A percentile compares a stretch with the other conserved stretches of the same genome.
Evolutionary conservation across 257 asterid species (phyloP).

Genomic region (Primulina tabacum): DNA sequence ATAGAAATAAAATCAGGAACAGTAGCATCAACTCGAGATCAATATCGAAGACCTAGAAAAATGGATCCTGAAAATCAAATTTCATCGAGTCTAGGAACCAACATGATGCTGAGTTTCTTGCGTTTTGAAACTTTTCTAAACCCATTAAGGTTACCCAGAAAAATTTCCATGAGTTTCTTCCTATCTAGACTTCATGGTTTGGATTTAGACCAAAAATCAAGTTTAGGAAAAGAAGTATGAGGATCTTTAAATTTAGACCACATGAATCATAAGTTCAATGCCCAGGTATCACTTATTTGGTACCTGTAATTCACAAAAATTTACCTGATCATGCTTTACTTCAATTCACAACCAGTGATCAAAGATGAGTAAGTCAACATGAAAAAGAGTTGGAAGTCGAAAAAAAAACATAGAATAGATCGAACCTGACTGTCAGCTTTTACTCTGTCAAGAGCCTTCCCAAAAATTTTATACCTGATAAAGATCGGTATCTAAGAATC

Average conservation of each 20-base stretch:
- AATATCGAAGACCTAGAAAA: not conserved
- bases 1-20: not conserved
- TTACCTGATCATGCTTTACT: not conserved
- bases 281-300: not conserved
- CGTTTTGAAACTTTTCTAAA: too few species aligned
- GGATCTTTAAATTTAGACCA: not conserved
- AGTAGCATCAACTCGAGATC: not conserved
- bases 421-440: constrained; percentile 61
- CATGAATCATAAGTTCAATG: not conserved
- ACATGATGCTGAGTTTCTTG: not conserved
- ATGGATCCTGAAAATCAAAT: not conserved
- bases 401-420: constrained; percentile 2
- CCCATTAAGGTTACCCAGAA: too few species aligned
- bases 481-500: not conserved
- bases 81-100: not conserved
- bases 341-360: not conserved
- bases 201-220: not conserved
- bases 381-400: not conserved
- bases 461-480: constrained; percentile 51
- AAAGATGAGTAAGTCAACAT: not conserved
- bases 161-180: not conserved
- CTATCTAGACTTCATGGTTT: not conserved
- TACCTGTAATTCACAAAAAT: not conserved
- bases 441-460: constrained; percentile 60
- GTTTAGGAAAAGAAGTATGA: not conserved